Base-by-base conservation (phyloP, 2,329 filamentous ascomycete species). In the Helicocarpus griseus region DNA sequence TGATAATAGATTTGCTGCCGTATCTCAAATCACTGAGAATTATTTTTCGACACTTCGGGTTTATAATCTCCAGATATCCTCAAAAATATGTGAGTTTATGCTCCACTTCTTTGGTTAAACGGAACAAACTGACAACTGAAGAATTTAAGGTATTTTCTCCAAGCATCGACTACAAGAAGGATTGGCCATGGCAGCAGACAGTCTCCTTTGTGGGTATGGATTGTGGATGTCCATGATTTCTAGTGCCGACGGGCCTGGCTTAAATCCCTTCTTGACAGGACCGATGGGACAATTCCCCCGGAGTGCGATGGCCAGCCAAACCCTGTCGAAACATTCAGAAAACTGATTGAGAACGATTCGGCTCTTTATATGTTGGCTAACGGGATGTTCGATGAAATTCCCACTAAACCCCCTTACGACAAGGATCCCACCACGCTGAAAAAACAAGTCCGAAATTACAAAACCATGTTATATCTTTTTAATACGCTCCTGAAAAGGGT, bases 401-500 rank as follows among this genome's bases (percentile, higher is more conserved):
- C 51, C 6, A 41, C 49, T 9, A 53, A 50, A 22, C 38, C 51
- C 7, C 51, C 51, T 19, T 53, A 53, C 13, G 51, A 53, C 33
- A 41, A 43, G n/a, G 51, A 53, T n/a, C 51, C 51, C 8, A 53
- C 48, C 8, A 44, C 48, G 6, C 50, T 13, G 38, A 6, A 14
- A 14, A 53, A 53, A 40, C 51, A 53, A 21, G 39, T 53, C 22
- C 51, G 51, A 5, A 53, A 38, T 24, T 53, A 53, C 40, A 46
- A 46, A 5, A 46, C 48, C 26, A 53, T 53, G 51, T 24, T 53
- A 13, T 50, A 53, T 11, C 51, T 53, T 21, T 53, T 53, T 36
- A 51, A 50, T 33, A 36, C 29, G 43, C 36, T 68, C 0, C 50
- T 68, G 9, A 65, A 60, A 1, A 62, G 57, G 0, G 64, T 64